phyloP scores from a whole-genome alignment of 2,329 filamentous ascomycete species.

The Aspergillus amoenus region DNA sequence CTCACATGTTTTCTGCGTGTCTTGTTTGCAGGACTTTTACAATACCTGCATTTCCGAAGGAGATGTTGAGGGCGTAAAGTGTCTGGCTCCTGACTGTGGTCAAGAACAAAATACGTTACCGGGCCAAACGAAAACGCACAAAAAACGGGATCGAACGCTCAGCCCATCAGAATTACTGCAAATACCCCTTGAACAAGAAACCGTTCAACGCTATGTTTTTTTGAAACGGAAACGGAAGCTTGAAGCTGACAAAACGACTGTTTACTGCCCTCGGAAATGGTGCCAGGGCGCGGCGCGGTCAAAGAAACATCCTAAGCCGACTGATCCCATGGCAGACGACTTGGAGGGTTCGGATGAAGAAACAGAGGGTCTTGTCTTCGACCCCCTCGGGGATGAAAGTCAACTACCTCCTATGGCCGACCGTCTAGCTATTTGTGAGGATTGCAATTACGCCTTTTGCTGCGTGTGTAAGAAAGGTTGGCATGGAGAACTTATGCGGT shows the following conservation, averaged over 20 bases:
- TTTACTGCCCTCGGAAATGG: slow-evolving; percentile 91
- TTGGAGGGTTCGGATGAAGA: slow-evolving; percentile 51
- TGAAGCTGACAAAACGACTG: slow-evolving; percentile 84
- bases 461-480: slow-evolving; percentile 72
- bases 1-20: slow-evolving; percentile 83
- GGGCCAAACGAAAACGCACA: slow-evolving; percentile 43
- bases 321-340: slow-evolving; percentile 61
- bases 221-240: slow-evolving; percentile 91
- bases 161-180: slow-evolving; percentile 81
- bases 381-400: slow-evolving; percentile 45
- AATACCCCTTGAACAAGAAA: slow-evolving; percentile 68
- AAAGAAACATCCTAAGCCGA: slow-evolving; percentile 69
- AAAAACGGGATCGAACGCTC: slow-evolving; percentile 66
- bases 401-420: slow-evolving; percentile 56
- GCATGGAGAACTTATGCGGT: slow-evolving; percentile 85
- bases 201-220: slow-evolving; percentile 80
- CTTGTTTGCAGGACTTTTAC: slow-evolving; percentile 90
- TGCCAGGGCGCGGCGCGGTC: slow-evolving; percentile 85
- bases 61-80: slow-evolving; percentile 75
- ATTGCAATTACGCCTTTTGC: slow-evolving; percentile 89
- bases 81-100: slow-evolving; percentile 75
- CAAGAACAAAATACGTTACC: slow-evolving; percentile 52
- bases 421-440: slow-evolving; percentile 79
- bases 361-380: slow-evolving; percentile 46
- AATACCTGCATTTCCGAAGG: slow-evolving; percentile 83